phyloP scores from a whole-genome alignment of 2,329 filamentous ascomycete genomes.

The Trichoderma breve region DNA sequence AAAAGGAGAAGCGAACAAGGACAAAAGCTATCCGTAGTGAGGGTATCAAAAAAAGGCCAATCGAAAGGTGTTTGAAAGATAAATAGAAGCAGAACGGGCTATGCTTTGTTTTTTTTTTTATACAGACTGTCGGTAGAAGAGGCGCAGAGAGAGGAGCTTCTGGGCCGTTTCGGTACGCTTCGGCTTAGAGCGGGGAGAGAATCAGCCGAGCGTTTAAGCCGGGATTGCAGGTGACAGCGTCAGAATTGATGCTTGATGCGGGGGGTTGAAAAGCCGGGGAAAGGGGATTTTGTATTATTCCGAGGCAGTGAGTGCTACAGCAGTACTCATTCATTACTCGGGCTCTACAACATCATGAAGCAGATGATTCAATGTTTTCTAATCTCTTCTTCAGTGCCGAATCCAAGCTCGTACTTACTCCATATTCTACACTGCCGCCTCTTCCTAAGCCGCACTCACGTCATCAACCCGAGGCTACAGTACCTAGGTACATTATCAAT shows the following conservation, averaged over 20 bases:
- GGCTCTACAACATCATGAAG: background rate
- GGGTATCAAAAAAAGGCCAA: background rate
- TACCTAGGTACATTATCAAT: background rate
- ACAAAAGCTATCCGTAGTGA: background rate
- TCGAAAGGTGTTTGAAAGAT: background rate
- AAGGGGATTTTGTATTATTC: background rate
- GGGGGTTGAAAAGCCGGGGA: conserved; percentile 4
- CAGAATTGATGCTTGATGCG: background rate
- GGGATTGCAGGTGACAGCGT: background rate
- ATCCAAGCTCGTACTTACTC: background rate
- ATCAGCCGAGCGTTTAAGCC: conserved; percentile 8
- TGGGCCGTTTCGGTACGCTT: conserved; percentile 35
- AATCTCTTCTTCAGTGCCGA: background rate
- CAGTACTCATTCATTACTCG: background rate
- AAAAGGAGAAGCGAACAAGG: background rate
- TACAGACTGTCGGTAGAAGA: conserved; percentile 2
- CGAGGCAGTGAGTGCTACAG: background rate
- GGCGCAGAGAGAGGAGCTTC: conserved; percentile 4
- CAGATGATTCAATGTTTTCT: background rate
- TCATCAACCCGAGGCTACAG: background rate
- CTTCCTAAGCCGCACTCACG: background rate
- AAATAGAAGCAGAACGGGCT: background rate
- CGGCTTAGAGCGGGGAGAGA: conserved; percentile 37
- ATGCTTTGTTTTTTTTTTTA: background rate
- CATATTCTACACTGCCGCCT: background rate